phyloP scores from a whole-genome alignment of 2,329 filamentous ascomycete species.

The Didymella segeticola region DNA sequence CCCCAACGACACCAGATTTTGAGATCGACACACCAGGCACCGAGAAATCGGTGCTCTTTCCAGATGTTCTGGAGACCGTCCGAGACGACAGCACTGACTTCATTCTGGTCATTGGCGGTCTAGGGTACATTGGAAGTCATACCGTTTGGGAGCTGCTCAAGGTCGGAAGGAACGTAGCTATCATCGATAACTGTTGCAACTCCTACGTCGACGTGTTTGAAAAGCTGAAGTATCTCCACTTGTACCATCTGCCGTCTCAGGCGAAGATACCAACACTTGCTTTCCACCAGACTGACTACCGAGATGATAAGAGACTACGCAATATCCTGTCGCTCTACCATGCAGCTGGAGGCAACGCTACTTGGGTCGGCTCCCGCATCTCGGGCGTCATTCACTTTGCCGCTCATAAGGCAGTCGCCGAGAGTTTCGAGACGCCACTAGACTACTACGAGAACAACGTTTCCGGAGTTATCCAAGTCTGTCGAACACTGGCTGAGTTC shows the following conservation, averaged over 20 bases:
- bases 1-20: not conserved
- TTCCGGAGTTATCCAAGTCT: slow-evolving; percentile 63
- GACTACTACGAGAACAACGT: slow-evolving; percentile 71
- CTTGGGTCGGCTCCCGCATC: not conserved
- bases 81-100: not conserved
- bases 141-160: slow-evolving; percentile 59
- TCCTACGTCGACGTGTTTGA: not conserved
- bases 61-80: not conserved
- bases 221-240: slow-evolving; percentile 40
- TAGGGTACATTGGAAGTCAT: slow-evolving; percentile 60
- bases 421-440: slow-evolving; percentile 51
- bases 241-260: not conserved
- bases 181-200: slow-evolving; percentile 51
- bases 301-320: not conserved
- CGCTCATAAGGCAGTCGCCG: not conserved
- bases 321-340: not conserved
- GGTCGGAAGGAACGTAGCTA: slow-evolving; percentile 57
- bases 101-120: slow-evolving; percentile 36
- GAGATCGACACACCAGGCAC: not conserved
- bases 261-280: not conserved
- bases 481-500: slow-evolving; percentile 28
- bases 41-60: not conserved
- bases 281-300: not conserved
- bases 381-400: not conserved
- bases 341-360: not conserved